Evolutionary conservation across 495 filamentous ascomycete species (phyloP).

Genomic region (Lophiostoma macrostomum): DNA sequence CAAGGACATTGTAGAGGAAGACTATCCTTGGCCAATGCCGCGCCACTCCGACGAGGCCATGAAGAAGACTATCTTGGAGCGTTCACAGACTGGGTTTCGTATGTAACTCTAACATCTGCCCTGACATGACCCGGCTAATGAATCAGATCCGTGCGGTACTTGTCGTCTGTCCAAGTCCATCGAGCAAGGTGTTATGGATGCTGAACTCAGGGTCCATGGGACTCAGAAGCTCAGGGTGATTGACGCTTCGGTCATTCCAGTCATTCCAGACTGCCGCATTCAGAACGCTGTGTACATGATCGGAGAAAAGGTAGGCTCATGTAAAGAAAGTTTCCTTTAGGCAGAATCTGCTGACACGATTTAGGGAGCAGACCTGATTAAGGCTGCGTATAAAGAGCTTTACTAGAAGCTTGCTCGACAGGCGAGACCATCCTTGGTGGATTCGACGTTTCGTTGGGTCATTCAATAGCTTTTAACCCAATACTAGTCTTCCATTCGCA

Average conservation of each 20-base stretch:
- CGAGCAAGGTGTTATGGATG: constrained; percentile 35
- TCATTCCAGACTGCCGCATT: constrained; percentile 22
- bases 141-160: constrained; percentile 53
- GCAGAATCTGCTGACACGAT: no score
- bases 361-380: no score
- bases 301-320: constrained; percentile 20
- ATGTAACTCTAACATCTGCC: no score
- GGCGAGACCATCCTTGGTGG: no score
- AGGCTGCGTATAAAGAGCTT: no score
- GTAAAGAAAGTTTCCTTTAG: no score
- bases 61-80: constrained; percentile 56
- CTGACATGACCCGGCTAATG: no score
- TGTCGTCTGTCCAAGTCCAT: constrained; percentile 53
- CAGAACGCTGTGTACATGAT: constrained; percentile 28
- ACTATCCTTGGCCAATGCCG: constrained; percentile 63
- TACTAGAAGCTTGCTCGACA: no score
- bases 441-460: no score
- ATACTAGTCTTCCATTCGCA: no score
- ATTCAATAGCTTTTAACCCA: no score
- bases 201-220: constrained; percentile 16
- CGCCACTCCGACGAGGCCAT: constrained; percentile 54
- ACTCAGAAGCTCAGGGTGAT: constrained; percentile 16
- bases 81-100: constrained; percentile 58
- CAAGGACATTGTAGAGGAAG: constrained; percentile 53
- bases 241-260: constrained; percentile 14